Evolutionary conservation across 169 alveolate genomes (phyloP).

Genomic region (Perkinsus chesapeaki): DNA sequence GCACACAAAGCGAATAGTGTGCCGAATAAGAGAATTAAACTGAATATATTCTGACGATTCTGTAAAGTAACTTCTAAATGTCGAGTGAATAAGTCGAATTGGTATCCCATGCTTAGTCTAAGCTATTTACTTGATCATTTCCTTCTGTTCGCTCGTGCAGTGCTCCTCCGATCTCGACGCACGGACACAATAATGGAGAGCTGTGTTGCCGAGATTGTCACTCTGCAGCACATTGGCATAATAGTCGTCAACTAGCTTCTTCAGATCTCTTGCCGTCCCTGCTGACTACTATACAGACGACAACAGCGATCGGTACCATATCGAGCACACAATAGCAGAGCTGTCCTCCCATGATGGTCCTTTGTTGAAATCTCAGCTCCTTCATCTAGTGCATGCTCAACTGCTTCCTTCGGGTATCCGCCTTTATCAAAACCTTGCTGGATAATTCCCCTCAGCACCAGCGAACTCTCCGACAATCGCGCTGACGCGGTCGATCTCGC

Average conservation of each 20-base stretch:
- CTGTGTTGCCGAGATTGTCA: neutral
- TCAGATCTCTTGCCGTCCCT: neutral
- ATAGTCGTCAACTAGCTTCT: neutral
- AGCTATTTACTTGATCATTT: neutral
- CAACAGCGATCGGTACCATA: neutral
- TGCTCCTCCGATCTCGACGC: neutral
- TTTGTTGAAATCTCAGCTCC: neutral
- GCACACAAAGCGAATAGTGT: no score
- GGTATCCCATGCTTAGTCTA: neutral
- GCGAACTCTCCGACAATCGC: neutral
- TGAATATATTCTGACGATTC: neutral
- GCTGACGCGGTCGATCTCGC: neutral
- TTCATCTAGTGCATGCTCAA: neutral
- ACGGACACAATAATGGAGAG: neutral
- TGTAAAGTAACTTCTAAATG: no score
- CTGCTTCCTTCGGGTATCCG: neutral
- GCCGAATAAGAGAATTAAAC: no score
- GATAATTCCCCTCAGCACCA: neutral
- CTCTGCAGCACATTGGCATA: neutral
- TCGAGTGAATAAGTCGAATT: neutral
- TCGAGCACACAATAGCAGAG: neutral
- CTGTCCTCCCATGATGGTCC: neutral
- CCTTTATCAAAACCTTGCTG: neutral
- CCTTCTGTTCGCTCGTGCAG: neutral
- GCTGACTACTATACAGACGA: neutral